Conservation (phyloP, 2,329 filamentous ascomycete species). For the Hymenoscyphus fraxineus region DNA sequence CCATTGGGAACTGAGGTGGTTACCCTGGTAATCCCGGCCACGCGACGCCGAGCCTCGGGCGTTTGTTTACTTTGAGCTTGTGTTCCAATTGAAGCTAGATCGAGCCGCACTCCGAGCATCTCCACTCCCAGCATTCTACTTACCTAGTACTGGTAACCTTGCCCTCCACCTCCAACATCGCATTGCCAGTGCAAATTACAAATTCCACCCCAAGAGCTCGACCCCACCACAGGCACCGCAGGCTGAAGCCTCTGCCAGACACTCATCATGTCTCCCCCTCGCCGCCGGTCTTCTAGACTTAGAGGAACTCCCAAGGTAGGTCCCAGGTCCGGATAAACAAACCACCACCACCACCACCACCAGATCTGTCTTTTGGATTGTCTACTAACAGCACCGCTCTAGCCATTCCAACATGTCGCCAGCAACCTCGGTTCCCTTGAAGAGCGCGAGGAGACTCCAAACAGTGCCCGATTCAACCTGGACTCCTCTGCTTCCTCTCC, state of each 20-base stretch:
- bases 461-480: constrained; percentile 20
- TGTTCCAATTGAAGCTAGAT: neutral
- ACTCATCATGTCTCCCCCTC: constrained; percentile 27
- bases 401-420: constrained; percentile 15
- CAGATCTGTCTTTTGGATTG: constrained; percentile 13
- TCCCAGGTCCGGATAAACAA: constrained; percentile 30
- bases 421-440: constrained; percentile 29
- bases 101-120: neutral
- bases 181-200: constrained; percentile 3
- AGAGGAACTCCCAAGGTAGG: constrained; percentile 24
- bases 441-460: constrained; percentile 32
- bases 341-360: constrained; percentile 4
- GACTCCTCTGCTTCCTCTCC: constrained; percentile 28
- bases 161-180: neutral
- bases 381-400: constrained; percentile 5
- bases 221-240: constrained; percentile 1
- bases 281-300: constrained; percentile 34
- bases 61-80: neutral
- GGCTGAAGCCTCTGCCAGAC: constrained; percentile 2
- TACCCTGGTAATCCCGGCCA: neutral
- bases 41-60: neutral
- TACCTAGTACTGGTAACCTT: neutral
- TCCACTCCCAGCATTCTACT: neutral
- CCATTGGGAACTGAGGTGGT: too few relatives aligned
- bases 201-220: constrained; percentile 1